These are phyloP conservation scores for Diplodia corticola DNA, from an alignment of 2,329 filamentous ascomycete species.

Conservation along the genomic window DNA sequence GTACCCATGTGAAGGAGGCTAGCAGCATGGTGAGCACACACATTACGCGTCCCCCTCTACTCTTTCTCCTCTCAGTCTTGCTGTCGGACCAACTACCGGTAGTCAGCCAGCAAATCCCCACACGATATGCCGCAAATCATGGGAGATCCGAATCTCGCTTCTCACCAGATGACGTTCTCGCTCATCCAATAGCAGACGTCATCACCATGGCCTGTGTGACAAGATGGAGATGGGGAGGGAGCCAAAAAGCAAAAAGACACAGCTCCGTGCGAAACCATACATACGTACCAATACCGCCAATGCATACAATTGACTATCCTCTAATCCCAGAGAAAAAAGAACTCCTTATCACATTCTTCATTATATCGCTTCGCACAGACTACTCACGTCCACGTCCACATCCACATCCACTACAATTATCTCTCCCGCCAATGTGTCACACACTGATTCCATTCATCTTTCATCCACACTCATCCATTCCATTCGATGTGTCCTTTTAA, in stretches of 20 bases:
- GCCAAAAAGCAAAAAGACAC: no score
- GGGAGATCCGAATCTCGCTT: background rate
- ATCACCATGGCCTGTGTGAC: background rate
- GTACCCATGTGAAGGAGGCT: no score
- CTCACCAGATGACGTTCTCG: background rate
- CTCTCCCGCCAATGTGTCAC: background rate
- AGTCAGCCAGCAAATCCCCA: background rate
- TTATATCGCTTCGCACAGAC: background rate
- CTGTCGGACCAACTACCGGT: background rate
- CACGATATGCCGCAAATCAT: background rate
- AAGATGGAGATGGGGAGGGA: no score
- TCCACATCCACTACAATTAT: no score
- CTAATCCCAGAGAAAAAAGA: background rate
- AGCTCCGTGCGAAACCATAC: no score
- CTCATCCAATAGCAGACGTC: background rate
- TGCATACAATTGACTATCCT: background rate
- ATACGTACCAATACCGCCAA: no score
- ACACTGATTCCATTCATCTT: background rate
- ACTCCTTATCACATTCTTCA: background rate
- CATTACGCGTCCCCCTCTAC: background rate
- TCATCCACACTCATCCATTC: background rate
- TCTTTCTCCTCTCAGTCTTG: background rate
- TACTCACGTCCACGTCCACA: background rate
- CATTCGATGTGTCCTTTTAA: background rate
- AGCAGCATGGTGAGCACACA: background rate